Evolutionary conservation across 164 flowering plant species (phyloP), one percentile per base, ranked within the genome.

Genomic region (Cinnamomum chago): DNA sequence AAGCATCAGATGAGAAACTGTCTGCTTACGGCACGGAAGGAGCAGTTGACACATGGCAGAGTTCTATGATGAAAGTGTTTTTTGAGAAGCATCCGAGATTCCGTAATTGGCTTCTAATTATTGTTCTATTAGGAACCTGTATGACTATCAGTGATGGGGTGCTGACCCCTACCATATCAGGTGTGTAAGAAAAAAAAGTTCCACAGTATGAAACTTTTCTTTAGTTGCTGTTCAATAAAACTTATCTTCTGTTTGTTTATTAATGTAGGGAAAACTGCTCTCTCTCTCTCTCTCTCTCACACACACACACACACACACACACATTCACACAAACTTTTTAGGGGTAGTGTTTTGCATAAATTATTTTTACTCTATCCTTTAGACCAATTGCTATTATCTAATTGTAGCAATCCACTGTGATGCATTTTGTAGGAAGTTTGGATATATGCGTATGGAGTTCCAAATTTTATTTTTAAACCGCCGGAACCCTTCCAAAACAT

Each of bases 91-190:
- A 88, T 71, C 84, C 84, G 25, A 79, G 76, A 25, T 83, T 73
- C 52, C 84, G 82, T 18, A 81, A 74, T 22, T 79, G 77, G 22
- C 83, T 92, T n/a, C 35, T 92, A 70, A 60, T 89, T 50, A 77
- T 92, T 72, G 94, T 86, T 70, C 84, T 94, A 2, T 71, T 94
- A 1, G 98, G 94, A 22, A 84, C 92, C 40, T 85, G 90, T 72
- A 94, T 94, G 98, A 85, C 83, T n/a, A 90, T 94, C 73, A 92
- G 96, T 67, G 98, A 92, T 86, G 97, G 97, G 22, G 82, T 94
- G 18, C 82, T 94, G 25, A 92, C 96, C 62, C 98, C 98, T 50
- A 82, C 93, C 65, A 90, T 92, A 27, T 92, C 98, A 83, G 97
- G 98, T 94, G 75, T 47, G 55, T 35, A 68, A 12, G 30, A 55